Conservation (phyloP, 805 yeast species). For the Starmerella geochares region DNA sequence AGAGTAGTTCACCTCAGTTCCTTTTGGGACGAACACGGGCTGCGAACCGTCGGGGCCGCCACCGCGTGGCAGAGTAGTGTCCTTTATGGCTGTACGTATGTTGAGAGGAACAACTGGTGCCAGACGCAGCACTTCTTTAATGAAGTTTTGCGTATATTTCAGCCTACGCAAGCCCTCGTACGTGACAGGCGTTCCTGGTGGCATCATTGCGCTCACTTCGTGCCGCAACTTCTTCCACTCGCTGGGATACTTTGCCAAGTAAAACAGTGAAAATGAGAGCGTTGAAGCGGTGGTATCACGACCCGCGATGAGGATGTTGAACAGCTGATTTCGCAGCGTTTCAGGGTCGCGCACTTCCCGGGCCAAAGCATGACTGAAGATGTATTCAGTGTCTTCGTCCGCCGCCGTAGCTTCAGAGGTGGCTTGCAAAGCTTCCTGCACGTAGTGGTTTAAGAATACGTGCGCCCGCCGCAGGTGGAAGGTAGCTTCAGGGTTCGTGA, state of each 20-base stretch:
- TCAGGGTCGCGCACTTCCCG: conserved; percentile 38
- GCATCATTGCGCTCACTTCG: conserved; percentile 22
- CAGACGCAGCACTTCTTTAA: conserved; percentile 39
- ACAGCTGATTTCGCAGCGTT: conserved; percentile 39
- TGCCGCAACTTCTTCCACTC: conserved; percentile 33
- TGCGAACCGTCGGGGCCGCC: conserved; percentile 35
- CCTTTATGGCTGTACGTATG: conserved; percentile 35
- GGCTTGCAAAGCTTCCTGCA: conserved; percentile 31
- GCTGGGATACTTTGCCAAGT: conserved; percentile 36
- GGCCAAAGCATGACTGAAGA: conserved; percentile 39
- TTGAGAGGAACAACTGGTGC: conserved; percentile 42
- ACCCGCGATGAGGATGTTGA: conserved; percentile 42
- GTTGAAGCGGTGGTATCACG: conserved; percentile 44
- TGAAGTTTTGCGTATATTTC: conserved; percentile 36
- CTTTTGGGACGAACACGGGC: conserved; percentile 37
- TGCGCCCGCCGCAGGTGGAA: conserved; percentile 30
- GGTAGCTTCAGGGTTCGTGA: conserved; percentile 29
- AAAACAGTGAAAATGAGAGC: conserved; percentile 36
- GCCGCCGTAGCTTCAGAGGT: conserved; percentile 23
- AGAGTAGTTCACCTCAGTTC: conserved; percentile 33
- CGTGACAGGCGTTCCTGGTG: conserved; percentile 27
- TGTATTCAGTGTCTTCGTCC: conserved; percentile 30
- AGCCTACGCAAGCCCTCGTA: conserved; percentile 39
- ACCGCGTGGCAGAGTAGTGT: conserved; percentile 42
- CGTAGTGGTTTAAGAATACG: conserved; percentile 35